Percentiles rank a stretch among this genome's conserved stretches.
phyloP scores from a whole-genome alignment of 192 early-diverging fungal genomes.

The Haplosporangium gracile region DNA sequence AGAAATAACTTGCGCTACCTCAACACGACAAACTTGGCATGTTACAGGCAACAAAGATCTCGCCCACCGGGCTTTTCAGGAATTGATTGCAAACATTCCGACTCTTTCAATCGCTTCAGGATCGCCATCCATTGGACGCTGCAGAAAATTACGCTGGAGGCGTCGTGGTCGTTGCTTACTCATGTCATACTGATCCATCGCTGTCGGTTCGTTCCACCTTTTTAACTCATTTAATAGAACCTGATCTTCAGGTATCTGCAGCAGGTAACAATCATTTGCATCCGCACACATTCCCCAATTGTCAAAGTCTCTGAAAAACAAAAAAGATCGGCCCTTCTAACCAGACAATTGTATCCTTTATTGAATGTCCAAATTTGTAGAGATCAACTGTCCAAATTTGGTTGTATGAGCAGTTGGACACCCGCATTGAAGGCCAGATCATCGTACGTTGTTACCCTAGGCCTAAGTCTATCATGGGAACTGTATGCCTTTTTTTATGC shows the following conservation, averaged over 20 bases:
- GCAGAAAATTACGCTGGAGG: neutral
- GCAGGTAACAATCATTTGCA: constrained; percentile 66
- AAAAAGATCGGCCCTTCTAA: neutral
- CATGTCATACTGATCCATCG: neutral
- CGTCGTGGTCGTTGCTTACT: neutral
- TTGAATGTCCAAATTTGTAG: constrained; percentile 54
- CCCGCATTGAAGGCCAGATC: constrained; percentile 93
- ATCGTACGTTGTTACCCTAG: constrained; percentile 70
- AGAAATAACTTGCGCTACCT: no score
- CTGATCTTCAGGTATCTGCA: constrained; percentile 98
- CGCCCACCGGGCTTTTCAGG: neutral
- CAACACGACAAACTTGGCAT: neutral
- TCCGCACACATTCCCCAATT: neutral
- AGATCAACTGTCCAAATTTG: constrained; percentile 93
- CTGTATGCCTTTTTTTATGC: neutral
- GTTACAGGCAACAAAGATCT: neutral
- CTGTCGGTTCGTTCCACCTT: neutral
- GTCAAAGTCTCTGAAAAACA: neutral
- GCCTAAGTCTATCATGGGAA: neutral
- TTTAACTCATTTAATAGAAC: constrained; percentile 65
- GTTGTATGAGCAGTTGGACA: constrained; percentile 91
- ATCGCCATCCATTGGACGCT: neutral
- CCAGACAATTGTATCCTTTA: neutral
- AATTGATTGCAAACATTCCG: neutral
- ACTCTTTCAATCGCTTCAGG: neutral